Evolutionary conservation across 2,329 filamentous ascomycete species (phyloP).

Genomic region (Remersonia thermophila): DNA sequence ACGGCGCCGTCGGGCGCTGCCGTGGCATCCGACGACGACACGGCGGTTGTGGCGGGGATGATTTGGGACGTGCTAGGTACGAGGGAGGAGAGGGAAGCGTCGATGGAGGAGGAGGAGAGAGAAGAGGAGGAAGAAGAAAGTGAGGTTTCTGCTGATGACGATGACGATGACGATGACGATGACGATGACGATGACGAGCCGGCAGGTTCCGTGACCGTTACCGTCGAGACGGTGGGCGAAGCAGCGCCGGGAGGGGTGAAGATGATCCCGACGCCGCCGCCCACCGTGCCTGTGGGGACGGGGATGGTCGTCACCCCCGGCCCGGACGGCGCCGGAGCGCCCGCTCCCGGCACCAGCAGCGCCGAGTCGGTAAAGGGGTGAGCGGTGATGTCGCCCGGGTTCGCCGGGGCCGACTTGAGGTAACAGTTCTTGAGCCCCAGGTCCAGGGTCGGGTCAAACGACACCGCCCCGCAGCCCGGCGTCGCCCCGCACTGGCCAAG

Average conservation of each 20-base stretch:
- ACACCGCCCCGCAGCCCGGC: slow-evolving; percentile 17
- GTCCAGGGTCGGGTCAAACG: slow-evolving; percentile 17
- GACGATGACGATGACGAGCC: no score
- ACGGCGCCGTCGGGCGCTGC: slow-evolving; percentile 1
- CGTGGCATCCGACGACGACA: not conserved
- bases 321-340: not conserved
- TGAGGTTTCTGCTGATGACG: no score
- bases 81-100: slow-evolving; percentile 1
- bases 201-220: no score
- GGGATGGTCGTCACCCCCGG: slow-evolving; percentile 9
- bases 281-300: not conserved
- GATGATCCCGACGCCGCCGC: slow-evolving; percentile 4
- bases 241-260: slow-evolving; percentile 19
- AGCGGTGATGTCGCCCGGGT: slow-evolving; percentile 9
- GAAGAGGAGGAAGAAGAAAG: no score
- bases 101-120: no score
- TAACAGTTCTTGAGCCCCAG: slow-evolving; percentile 24
- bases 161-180: no score
- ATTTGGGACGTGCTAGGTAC: no score
- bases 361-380: slow-evolving; percentile 20
- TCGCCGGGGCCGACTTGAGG: slow-evolving; percentile 15
- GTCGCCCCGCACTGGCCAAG: slow-evolving; percentile 18
- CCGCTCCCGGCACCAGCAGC: slow-evolving; percentile 5
- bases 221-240: no score
- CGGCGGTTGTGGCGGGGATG: slow-evolving; percentile 1